These are phyloP conservation scores for Triticum aestivum DNA, from an alignment of 176 grass and related monocot genomes.

Conservation along the genomic window IWGSC_CS_RefSeq_v2.1 NC_057803.1:480516814-480517313, in stretches of 20 bases:
- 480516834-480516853: neutral
- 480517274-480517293: too few species aligned
- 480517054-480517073: slow-evolving; percentile 44
- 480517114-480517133: slow-evolving; percentile 92
- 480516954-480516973: neutral
- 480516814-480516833: too few species aligned
- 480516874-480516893: neutral
- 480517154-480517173: slow-evolving; percentile 96
- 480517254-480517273: too few species aligned
- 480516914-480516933: neutral
- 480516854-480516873: neutral
- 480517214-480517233: slow-evolving; percentile 48
- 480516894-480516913: neutral
- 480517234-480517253: neutral
- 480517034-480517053: slow-evolving; percentile 21
- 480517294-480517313: neutral
- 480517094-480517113: slow-evolving; percentile 98
- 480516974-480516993: neutral
- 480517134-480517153: slow-evolving; percentile 94
- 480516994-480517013: neutral
- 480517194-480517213: neutral
- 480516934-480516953: neutral
- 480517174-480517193: slow-evolving; percentile 39
- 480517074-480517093: slow-evolving; percentile 97
- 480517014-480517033: neutral